Base-by-base conservation (phyloP, 2,329 filamentous ascomycete genomes). In the Graphiopsis chlorocephala region DNA sequence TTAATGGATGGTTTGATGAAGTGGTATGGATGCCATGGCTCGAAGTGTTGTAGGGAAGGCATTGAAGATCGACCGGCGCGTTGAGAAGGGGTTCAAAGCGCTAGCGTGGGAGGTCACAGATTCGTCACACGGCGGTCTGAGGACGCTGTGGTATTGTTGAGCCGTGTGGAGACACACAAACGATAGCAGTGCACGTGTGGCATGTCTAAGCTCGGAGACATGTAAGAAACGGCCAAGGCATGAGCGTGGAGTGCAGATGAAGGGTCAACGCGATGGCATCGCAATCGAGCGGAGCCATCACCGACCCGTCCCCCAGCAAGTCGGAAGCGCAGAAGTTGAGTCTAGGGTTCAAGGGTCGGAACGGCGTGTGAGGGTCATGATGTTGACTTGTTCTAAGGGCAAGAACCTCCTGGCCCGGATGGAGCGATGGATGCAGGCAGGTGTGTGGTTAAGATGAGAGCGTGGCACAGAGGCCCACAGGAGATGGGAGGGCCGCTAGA, bases 21-120 rank as follows among this genome's bases (percentile, higher is more conserved):
- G n/a, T 20, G 38, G 23, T 20, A 20, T 11, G n/a, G 35, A 42
- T 15, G 35, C 17, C n/a, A 42, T 20, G 35, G n/a, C 38, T 45
- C n/a, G 12, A 45, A 45, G 38, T n/a, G 35, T 17, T 17, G 35
- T n/a, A n/a, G 15, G 17, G 17, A 10, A 45, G 38, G 5, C 20
- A 11, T 45, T 23, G 38, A 45, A 23, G 38, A 20, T 45, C 15
- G 50, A 53, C 29, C 50, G 50, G 26, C 50, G 57, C 38, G 59
- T 61, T 52, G 59, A 53, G 59, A 61, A 45, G 38, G 38, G 59
- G 23, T 35, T 25, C 33, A 38, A 23, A 15, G 23, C 59, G 29
- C 29, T 61, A 61, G 59, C 59, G 59, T 35, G 15, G 29, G 42
- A 61, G 47, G 56, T 59, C n/a, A 31, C 38, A 47, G 35, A n/a